These are phyloP conservation scores for Colletotrichum sp. DNA, from an alignment of 2,329 filamentous ascomycete species.

Conservation along the genomic window DNA sequence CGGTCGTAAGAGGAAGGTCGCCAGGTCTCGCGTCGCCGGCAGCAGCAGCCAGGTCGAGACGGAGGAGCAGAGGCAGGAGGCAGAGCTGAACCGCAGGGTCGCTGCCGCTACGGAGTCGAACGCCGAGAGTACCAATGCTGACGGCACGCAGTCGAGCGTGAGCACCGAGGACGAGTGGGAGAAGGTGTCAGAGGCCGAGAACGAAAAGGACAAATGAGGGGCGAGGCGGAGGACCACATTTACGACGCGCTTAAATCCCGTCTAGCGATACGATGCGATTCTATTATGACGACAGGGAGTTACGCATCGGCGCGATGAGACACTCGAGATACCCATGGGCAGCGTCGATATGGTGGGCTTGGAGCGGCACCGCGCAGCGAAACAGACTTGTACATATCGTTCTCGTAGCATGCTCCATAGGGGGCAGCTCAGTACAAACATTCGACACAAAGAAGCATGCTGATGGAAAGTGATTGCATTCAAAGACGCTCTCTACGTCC, in stretches of 20 bases:
- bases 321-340: constrained; percentile 20
- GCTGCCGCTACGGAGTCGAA: constrained; percentile 41
- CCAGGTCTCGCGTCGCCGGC: constrained; percentile 10
- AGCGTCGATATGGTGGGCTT: not conserved
- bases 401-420: not conserved
- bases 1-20: not conserved
- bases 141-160: constrained; percentile 58
- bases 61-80: constrained; percentile 36
- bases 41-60: constrained; percentile 51
- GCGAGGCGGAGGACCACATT: not conserved
- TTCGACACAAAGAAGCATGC: not conserved
- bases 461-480: not conserved
- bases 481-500: not conserved
- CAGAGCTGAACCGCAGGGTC: constrained; percentile 55
- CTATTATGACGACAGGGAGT: not conserved
- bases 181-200: constrained; percentile 81
- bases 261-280: not conserved
- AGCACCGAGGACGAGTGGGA: constrained; percentile 99
- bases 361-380: not conserved
- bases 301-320: not conserved
- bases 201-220: constrained; percentile 59
- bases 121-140: constrained; percentile 34
- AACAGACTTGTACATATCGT: constrained; percentile 11
- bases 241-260: not conserved
- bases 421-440: constrained; percentile 14